Evolutionary conservation across 2,329 filamentous ascomycete genomes (phyloP), one percentile per base, ranked within the genome.

Genomic region (Ophiostoma perfectum): DNA sequence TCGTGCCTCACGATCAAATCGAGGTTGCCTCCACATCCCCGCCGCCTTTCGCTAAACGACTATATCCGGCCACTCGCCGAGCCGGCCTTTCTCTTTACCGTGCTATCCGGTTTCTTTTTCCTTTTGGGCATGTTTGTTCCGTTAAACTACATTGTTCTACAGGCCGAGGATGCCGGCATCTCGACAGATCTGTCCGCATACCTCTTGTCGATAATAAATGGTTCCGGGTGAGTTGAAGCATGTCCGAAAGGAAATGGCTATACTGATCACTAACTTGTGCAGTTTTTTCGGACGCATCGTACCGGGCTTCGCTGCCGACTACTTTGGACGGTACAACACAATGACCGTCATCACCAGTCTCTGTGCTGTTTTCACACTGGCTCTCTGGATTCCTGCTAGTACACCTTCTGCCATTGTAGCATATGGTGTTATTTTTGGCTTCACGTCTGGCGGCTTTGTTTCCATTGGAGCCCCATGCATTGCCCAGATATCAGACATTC

Each of bases 401-500:
- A 42, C 4, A 5, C 2, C 14, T 7, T 38, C 60, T 14, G 41
- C 60, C 1, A 63, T 63, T n/a, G 11, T 63, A 9, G 38, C 60
- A 8, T 63, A 63, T 63, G 60, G 60, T n/a, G 38, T 63, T n/a
- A n/a, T 42, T 18, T 63, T 63, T 9, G 60, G 60, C 16, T 63
- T 63, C 39, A 63, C 60, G 4, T 63, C 60, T 63, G 39, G 60
- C 14, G 60, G 60, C 2, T 63, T 42, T 41, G 16, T 63, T 11
- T 63, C 60, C 1, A 63, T 63, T 42, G 60, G 38, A 3, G 38
- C 60, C 3, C 60, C 60, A n/a, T 63, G 60, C 38, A 41, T 63
- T 18, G 60, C 60, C 14, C 60, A 63, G 39, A 63, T 63, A n/a
- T 63, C 60, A 2, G 60, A 63, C 14, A 63, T 63, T 7, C 39